phyloP scores from a whole-genome alignment of 2,329 filamentous ascomycete genomes.

The Ophiostoma fasciatum region DNA sequence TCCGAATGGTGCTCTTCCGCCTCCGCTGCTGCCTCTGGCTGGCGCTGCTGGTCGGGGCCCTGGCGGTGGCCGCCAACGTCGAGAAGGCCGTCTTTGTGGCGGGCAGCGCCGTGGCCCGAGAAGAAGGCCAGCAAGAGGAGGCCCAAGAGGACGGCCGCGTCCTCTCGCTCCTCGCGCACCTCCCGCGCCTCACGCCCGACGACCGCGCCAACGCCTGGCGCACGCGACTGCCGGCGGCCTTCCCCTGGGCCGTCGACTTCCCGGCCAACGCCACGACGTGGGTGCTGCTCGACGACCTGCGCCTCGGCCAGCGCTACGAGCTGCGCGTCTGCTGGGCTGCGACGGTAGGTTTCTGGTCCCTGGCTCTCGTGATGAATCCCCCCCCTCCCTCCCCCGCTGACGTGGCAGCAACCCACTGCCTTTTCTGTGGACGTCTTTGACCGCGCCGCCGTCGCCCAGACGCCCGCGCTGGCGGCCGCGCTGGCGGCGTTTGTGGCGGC shows the following conservation, averaged over 20 bases:
- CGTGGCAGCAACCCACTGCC: conserved; percentile 62
- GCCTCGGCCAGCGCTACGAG: conserved; percentile 69
- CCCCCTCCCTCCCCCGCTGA: neutral
- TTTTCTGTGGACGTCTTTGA: conserved; percentile 57
- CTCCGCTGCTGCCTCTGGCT: conserved; percentile 5
- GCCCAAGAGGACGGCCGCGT: too few species aligned
- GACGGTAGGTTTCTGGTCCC: conserved; percentile 39
- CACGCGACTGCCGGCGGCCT: conserved; percentile 50
- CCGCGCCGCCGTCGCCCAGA: conserved; percentile 44
- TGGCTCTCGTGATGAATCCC: neutral
- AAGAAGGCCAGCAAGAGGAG: too few species aligned
- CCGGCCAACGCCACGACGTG: conserved; percentile 57
- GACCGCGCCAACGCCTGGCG: conserved; percentile 29
- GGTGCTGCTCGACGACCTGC: conserved; percentile 60
- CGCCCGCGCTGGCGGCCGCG: conserved; percentile 47
- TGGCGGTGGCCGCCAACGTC: conserved; percentile 48
- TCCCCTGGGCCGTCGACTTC: conserved; percentile 40
- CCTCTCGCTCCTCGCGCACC: neutral
- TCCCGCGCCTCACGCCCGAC: conserved; percentile 7
- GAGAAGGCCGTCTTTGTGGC: conserved; percentile 80
- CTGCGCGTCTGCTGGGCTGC: conserved; percentile 87
- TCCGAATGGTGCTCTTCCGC: too few species aligned
- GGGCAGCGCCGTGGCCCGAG: too few species aligned
- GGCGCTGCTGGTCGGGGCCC: conserved; percentile 8
- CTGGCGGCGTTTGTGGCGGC: conserved; percentile 43